Conservation (phyloP, 2,329 filamentous ascomycete genomes). For the Davidsoniella australis region DNA sequence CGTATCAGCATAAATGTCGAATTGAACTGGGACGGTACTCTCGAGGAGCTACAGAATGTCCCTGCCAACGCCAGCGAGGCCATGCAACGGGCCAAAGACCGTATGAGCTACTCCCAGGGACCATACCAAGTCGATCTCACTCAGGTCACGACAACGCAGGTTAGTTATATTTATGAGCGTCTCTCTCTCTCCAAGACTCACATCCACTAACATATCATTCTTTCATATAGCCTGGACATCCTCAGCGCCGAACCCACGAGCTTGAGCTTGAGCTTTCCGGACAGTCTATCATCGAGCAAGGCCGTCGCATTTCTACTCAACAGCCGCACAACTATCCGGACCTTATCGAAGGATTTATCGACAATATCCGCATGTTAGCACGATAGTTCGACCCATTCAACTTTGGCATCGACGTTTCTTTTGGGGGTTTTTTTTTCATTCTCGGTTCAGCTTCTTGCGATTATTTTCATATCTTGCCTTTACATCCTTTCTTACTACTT, state of each 20-base stretch:
- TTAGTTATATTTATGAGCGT: conserved; percentile 18
- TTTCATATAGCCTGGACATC: conserved; percentile 16
- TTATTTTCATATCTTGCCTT: background rate
- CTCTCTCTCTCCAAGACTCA: background rate
- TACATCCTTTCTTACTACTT: background rate
- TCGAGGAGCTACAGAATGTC: conserved; percentile 34
- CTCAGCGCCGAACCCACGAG: conserved; percentile 39
- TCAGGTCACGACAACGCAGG: conserved; percentile 49
- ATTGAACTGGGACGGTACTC: conserved; percentile 63
- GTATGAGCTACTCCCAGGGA: conserved; percentile 77
- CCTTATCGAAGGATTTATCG: conserved; percentile 55
- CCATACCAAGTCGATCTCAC: conserved; percentile 85
- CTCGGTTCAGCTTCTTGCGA: background rate
- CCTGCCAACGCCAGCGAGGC: conserved; percentile 16
- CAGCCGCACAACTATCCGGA: conserved; percentile 40
- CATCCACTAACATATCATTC: background rate
- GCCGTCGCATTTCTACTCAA: conserved; percentile 33
- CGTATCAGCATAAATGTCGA: conserved; percentile 90
- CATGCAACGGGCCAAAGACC: conserved; percentile 57
- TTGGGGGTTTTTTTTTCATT: background rate
- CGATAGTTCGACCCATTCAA: conserved; percentile 20
- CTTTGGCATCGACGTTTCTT: background rate
- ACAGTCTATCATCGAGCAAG: conserved; percentile 46
- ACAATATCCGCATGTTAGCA: conserved; percentile 50
- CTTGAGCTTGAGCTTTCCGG: conserved; percentile 64